phyloP scores from a whole-genome alignment of 768 basidiomycete species.

The Amanita polypyramis region DNA sequence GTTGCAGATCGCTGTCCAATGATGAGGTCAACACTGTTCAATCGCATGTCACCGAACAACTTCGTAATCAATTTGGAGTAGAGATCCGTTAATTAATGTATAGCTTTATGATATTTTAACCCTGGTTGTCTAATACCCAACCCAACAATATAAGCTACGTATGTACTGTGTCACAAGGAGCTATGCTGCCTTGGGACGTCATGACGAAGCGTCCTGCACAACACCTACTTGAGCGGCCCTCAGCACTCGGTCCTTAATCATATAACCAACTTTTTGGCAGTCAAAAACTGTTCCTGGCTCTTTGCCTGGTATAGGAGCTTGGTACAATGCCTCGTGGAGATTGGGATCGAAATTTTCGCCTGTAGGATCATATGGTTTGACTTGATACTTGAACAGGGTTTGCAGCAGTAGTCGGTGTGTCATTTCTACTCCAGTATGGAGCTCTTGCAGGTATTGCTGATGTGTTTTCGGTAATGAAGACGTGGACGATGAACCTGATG shows the following conservation, averaged over 20 bases:
- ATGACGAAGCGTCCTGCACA: conserved; percentile 54
- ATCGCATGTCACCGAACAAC: conserved; percentile 39
- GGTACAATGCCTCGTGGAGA: conserved; percentile 89
- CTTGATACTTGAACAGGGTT: conserved; percentile 85
- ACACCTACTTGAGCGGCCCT: conserved; percentile 97
- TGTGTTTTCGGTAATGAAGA: conserved; percentile 40
- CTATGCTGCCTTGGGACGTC: neutral
- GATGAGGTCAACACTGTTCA: conserved; percentile 85
- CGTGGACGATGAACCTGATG: conserved; percentile 20
- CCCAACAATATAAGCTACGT: conserved; percentile 12
- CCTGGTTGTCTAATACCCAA: conserved; percentile 11
- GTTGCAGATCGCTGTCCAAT: conserved; percentile 68
- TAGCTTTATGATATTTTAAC: conserved; percentile 15
- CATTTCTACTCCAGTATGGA: conserved; percentile 83
- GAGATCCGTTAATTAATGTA: conserved; percentile 61
- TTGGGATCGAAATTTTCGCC: conserved; percentile 96
- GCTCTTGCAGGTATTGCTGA: conserved; percentile 49
- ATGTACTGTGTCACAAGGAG: neutral
- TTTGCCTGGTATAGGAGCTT: conserved; percentile 84
- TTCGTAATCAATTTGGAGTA: conserved; percentile 61
- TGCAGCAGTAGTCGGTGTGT: conserved; percentile 85
- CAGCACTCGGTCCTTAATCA: conserved; percentile 87
- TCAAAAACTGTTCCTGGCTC: conserved; percentile 86
- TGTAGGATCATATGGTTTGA: conserved; percentile 85
- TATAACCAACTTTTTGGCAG: conserved; percentile 86